Evolutionary conservation across 108 stramenopile species (phyloP), one percentile per base, ranked within the genome.

Genomic region (Cyclotella atomus): DNA sequence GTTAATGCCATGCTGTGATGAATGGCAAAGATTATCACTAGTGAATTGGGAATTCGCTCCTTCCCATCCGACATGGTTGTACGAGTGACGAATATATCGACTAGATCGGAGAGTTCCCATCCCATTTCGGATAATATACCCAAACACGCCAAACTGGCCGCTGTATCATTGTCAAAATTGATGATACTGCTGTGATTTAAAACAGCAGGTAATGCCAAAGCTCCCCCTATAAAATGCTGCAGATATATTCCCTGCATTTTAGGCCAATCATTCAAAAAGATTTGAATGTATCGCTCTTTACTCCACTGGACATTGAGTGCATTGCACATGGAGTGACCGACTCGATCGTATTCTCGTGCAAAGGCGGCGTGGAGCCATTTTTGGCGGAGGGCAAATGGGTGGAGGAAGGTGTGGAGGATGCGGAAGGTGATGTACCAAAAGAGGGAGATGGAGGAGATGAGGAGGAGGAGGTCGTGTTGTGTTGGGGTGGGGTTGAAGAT

Each of bases 151-250:
- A 76, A 38, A 70, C 68, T 70, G 10, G 68, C 25, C 33, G 75
- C 67, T 19, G 36, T 35, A 15, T 64, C 38, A 35, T 62, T 27
- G 5, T 52, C 68, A 12, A 9, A 41, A 41, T 41, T 12, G 38
- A 41, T 41, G 38, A 9, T 41, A 41, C 38, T 41, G 9, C 36
- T 44, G 16, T 23, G 52, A 32, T 68, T 59, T 16, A 76, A 70
- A n/a, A 76, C 59, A 10, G 75, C 75, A 12, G 75, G 75, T 2
- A 76, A 38, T 52, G 68, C 70, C 1, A 76, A 46, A 8, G 69
- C 75, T n/a, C 75, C 75, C 8, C 75, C 75, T 14, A 76, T 38
- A 38, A 76, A 66, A 60, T 76, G 75, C 43, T 76, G 75, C 2
- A 76, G 33, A 21, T 57, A 56, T n/a, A 75, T 67, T 8, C 65